Base-by-base conservation (phyloP, 2,329 filamentous ascomycete species). In the Colletotrichum sp. region DNA sequence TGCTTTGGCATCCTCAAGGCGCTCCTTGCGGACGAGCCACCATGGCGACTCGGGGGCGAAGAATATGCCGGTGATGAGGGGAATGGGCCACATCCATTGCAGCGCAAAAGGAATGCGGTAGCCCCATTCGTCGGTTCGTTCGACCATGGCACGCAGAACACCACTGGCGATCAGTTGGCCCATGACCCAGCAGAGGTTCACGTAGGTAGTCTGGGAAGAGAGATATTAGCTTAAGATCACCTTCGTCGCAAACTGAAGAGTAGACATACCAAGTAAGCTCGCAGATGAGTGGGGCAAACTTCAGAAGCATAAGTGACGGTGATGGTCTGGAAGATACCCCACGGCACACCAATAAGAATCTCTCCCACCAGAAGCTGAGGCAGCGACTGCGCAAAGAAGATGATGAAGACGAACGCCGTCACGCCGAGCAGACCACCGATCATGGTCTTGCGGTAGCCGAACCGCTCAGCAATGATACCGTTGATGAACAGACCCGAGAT, bases 41-140 rank as follows among this genome's bases (percentile, higher is more conserved):
- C 88, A 90, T 2, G 88, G 88, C 4, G 86, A 88, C 77, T 90
- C 88, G 1, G 88, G 88, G 6, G 87, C 87, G 19, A 89, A 84
- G 62, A 82, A 81, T 64, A 87, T 84, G 22, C 83, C 85, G 2
- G 88, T 78, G 11, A 88, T 81, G 3, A 90, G 81, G 2, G 87
- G 87, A 1, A 88, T 79, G 1, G 87, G 87, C 85, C 87, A 90
- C 30, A 86, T 79, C 88, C 88, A 90, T 80, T 90, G 88, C 0
- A 89, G 77, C 1, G 84, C 88, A 72, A 88, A 90, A 2, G 88
- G 88, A 7, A 90, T 88, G 49, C 85, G 84, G 80, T 87, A 90
- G 0, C 85, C 85, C 86, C 85, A 88, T 73, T 89, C 73, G 13
- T 85, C 84, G 2, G 79, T 78, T 16, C 83, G 82, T 3, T 81